Percentiles rank a stretch among this genome's conserved stretches.
Evolutionary conservation across 2,329 filamentous ascomycete genomes (phyloP).

Genomic region (Apiospora pterosperma): DNA sequence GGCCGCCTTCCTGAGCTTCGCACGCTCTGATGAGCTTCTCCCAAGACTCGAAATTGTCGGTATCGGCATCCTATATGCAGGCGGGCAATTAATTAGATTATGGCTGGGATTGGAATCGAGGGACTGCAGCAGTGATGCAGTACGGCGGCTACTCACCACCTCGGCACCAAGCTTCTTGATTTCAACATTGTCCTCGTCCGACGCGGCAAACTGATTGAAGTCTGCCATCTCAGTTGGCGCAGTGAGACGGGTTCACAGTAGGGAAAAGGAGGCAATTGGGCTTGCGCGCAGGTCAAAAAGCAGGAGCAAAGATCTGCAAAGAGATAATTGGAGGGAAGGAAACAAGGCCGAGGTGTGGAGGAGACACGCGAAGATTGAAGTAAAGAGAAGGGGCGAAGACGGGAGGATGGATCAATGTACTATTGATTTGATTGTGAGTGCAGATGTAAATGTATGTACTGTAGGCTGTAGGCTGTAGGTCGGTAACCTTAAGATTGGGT

Average conservation of each 20-base stretch:
- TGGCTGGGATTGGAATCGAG: background rate
- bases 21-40: slow-evolving; percentile 84
- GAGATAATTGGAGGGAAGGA: background rate
- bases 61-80: slow-evolving; percentile 55
- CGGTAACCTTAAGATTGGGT: background rate
- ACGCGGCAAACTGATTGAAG: slow-evolving; percentile 16
- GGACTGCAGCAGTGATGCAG: background rate
- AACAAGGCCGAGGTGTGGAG: background rate
- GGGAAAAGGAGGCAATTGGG: background rate
- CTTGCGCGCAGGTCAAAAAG: background rate
- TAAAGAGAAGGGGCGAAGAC: background rate
- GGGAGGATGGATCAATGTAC: background rate
- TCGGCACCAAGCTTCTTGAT: slow-evolving; percentile 51
- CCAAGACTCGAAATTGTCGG: slow-evolving; percentile 93
- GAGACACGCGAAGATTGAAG: background rate
- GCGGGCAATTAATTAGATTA: slow-evolving; percentile 13
- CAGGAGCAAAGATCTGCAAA: background rate
- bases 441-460: background rate
- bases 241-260: background rate
- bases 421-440: background rate
- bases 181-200: slow-evolving; percentile 43
- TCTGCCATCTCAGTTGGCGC: slow-evolving; percentile 7
- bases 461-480: background rate
- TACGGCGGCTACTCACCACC: slow-evolving; percentile 53
- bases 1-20: slow-evolving; percentile 82